Evolutionary conservation across 768 basidiomycete genomes (phyloP).

Genomic region (Macrolepiota albuminosa): DNA sequence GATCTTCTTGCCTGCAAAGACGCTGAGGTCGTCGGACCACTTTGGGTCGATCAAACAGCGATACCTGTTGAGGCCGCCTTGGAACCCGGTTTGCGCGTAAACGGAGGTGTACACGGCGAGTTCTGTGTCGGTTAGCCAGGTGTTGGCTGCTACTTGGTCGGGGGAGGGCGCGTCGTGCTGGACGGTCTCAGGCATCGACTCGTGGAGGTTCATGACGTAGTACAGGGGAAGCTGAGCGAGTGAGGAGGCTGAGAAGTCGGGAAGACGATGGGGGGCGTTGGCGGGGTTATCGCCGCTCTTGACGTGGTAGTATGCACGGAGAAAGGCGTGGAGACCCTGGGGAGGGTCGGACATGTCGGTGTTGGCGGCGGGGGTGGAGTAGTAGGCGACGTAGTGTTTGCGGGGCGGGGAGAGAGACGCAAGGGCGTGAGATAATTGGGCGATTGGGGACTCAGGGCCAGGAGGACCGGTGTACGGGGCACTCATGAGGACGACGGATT

Average conservation of each 20-base stretch:
- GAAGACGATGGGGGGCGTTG: slow-evolving; percentile 37
- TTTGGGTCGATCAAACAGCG: slow-evolving; percentile 33
- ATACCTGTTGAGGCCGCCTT: slow-evolving; percentile 60
- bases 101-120: slow-evolving; percentile 44
- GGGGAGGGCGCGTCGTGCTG: slow-evolving; percentile 27
- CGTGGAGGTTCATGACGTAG: slow-evolving; percentile 55
- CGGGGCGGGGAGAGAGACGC: slow-evolving; percentile 41
- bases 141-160: slow-evolving; percentile 21
- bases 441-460: slow-evolving; percentile 7
- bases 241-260: slow-evolving; percentile 24
- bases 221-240: slow-evolving; percentile 47
- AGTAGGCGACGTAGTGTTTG: slow-evolving; percentile 56
- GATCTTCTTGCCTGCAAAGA: slow-evolving; percentile 42
- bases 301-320: slow-evolving; percentile 52
- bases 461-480: slow-evolving; percentile 48
- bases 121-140: slow-evolving; percentile 48
- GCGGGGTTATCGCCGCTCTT: slow-evolving; percentile 51
- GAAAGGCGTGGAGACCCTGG: slow-evolving; percentile 39
- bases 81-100: slow-evolving; percentile 47
- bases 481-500: slow-evolving; percentile 55
- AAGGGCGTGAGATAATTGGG: slow-evolving; percentile 23
- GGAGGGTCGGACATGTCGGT: slow-evolving; percentile 38
- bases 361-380: slow-evolving; percentile 41
- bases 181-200: slow-evolving; percentile 50
- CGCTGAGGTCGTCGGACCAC: slow-evolving; percentile 34